These are phyloP conservation scores for Mucor circinelloides DNA, from an alignment of 371 early-diverging fungal species.

Conservation along the genomic window DNA sequence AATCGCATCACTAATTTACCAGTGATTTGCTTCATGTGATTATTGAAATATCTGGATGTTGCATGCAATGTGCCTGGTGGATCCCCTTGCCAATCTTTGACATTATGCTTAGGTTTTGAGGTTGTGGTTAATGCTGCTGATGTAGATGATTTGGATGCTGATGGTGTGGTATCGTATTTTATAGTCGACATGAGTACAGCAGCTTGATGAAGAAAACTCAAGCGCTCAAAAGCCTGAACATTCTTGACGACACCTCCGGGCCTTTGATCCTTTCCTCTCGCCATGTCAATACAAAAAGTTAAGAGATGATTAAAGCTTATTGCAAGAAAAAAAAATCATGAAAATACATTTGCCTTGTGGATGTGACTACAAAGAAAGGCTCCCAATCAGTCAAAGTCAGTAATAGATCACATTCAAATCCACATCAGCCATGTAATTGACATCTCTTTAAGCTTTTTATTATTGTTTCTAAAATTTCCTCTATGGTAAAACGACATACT, in stretches of 20 bases:
- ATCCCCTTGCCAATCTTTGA: conserved; percentile 27
- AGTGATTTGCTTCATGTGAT: conserved; percentile 39
- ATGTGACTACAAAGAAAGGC: neutral
- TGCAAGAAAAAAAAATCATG: neutral
- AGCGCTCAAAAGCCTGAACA: conserved; percentile 37
- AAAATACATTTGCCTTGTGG: too few species aligned
- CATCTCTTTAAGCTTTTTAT: neutral
- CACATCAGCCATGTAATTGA: neutral
- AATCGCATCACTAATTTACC: conserved; percentile 38
- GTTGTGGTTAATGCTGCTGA: neutral
- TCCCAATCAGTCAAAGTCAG: neutral
- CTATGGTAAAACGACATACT: conserved; percentile 73
- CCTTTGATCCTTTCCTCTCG: conserved; percentile 23
- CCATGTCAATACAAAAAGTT: neutral
- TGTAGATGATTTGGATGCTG: neutral
- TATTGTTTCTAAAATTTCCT: neutral
- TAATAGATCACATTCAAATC: neutral
- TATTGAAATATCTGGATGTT: conserved; percentile 36
- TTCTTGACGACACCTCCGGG: conserved; percentile 28
- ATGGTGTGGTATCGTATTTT: neutral
- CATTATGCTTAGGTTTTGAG: neutral
- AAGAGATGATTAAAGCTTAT: neutral
- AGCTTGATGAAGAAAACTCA: conserved; percentile 48
- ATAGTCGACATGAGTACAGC: conserved; percentile 40
- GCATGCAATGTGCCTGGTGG: conserved; percentile 29